These are phyloP conservation scores for Castanea sativa DNA, from an alignment of 306 rosid genomes.

Conservation along the genomic window DNA sequence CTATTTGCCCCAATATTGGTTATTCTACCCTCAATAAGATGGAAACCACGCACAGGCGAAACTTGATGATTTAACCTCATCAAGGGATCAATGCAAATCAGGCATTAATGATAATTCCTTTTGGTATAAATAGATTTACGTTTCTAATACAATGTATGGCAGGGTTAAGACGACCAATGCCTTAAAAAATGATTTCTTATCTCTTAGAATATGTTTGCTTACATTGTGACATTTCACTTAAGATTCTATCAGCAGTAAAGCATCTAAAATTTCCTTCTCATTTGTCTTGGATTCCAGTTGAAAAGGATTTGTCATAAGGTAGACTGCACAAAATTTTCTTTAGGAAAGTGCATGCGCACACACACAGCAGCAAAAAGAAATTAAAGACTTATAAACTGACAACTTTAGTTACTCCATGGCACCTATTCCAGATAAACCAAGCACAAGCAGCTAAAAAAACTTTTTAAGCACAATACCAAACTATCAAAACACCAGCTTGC, in stretches of 20 bases:
- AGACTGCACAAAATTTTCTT: not conserved
- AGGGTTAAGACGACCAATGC: too few species aligned
- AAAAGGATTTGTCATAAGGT: not conserved
- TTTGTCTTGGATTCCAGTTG: not conserved
- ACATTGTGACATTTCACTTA: not conserved
- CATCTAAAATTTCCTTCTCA: not conserved
- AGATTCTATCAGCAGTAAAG: not conserved
- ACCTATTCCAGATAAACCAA: slow-evolving; percentile 15
- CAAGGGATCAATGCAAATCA: not conserved
- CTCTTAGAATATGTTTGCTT: not conserved
- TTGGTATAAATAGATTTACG: not conserved
- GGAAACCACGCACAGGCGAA: not conserved
- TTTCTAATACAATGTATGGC: not conserved
- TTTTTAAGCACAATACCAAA: slow-evolving; percentile 2
- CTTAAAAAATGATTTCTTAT: not conserved
- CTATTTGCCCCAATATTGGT: not conserved
- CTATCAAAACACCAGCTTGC: slow-evolving; percentile 2
- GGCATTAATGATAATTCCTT: not conserved
- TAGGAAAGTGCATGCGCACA: not conserved
- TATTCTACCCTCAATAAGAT: not conserved
- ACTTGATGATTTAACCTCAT: not conserved
- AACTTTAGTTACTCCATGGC: slow-evolving; percentile 8
- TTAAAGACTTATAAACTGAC: not conserved
- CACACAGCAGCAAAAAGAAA: not conserved
- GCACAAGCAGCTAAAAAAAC: not conserved